A percentile compares a stretch with the other conserved stretches of the same genome.
Conservation (phyloP, 164 flowering plant genomes). For the Tetrastigma voinierianum region DNA sequence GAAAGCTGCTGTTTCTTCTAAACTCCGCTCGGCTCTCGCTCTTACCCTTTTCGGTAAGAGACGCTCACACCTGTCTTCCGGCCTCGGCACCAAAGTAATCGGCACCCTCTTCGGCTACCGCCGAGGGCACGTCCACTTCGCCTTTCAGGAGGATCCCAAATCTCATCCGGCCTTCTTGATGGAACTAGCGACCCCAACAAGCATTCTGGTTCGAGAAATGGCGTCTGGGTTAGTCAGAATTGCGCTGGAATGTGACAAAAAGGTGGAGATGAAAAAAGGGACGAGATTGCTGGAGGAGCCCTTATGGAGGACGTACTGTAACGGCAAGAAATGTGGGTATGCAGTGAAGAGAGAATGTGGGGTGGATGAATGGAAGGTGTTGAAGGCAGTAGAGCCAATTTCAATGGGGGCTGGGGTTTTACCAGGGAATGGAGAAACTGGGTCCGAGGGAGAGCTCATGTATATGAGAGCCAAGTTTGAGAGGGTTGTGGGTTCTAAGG, state of each 20-base stretch:
- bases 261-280: conserved; percentile 36
- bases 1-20: conserved; percentile 38
- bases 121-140: conserved; percentile 79
- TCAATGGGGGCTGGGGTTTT: conserved; percentile 95
- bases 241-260: conserved; percentile 82
- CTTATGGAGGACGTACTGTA: conserved; percentile 85
- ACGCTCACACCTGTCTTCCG: conserved; percentile 21
- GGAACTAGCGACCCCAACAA: conserved; percentile 73
- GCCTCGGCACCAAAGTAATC: conserved; percentile 47
- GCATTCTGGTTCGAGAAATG: conserved; percentile 82
- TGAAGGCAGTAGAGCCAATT: conserved; percentile 70
- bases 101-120: conserved; percentile 90
- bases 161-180: conserved; percentile 62
- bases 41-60: conserved; percentile 36
- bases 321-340: conserved; percentile 87
- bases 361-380: conserved; percentile 61
- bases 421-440: conserved; percentile 46
- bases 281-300: conserved; percentile 67
- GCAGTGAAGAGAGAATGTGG: conserved; percentile 71
- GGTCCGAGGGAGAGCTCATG: conserved; percentile 74
- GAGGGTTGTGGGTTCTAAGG: conserved; percentile 82
- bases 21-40: conserved; percentile 57
- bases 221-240: conserved; percentile 92
- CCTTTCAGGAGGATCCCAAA: conserved; percentile 70
- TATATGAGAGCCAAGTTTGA: conserved; percentile 98